phyloP scores from a whole-genome alignment of 768 basidiomycete species.

The Suillus sp. region DNA sequence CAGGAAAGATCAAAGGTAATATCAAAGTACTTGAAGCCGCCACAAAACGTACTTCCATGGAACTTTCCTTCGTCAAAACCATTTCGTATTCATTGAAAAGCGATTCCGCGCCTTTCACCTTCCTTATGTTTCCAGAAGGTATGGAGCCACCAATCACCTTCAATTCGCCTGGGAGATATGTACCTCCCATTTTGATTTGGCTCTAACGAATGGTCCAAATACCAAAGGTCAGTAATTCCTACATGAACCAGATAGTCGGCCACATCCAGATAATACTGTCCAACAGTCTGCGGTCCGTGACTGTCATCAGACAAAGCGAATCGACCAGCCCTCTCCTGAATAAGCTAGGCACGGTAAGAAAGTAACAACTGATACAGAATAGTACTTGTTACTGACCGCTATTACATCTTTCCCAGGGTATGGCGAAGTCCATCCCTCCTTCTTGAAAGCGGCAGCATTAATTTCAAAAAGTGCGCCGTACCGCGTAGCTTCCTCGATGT shows the following conservation, averaged over 20 bases:
- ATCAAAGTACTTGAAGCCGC: conserved; percentile 3
- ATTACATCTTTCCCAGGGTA: conserved; percentile 85
- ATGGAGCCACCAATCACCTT: conserved; percentile 60
- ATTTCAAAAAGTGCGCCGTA: conserved; percentile 95
- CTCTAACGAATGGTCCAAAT: conserved; percentile 44
- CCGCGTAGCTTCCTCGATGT: conserved; percentile 65
- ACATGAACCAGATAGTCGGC: conserved; percentile 62
- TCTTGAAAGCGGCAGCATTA: conserved; percentile 91
- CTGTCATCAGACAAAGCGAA: conserved; percentile 94
- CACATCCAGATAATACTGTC: conserved; percentile 76
- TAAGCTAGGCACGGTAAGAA: conserved; percentile 50
- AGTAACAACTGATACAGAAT: conserved; percentile 8
- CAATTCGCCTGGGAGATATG: conserved; percentile 45
- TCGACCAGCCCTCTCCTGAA: conserved; percentile 66
- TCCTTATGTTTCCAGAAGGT: conserved; percentile 52
- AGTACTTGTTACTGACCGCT: conserved; percentile 50
- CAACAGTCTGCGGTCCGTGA: conserved; percentile 87
- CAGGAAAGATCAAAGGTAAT: not conserved
- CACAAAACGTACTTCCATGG: not conserved
- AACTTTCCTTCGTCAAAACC: not conserved
- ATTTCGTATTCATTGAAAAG: conserved; percentile 1
- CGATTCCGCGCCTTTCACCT: conserved; percentile 7
- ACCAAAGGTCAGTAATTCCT: conserved; percentile 70
- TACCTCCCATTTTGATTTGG: conserved; percentile 51
- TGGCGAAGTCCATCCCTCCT: conserved; percentile 75